These are phyloP conservation scores for Ulmus americana DNA, from an alignment of 331 rosid genomes.

Conservation along the genomic window DNA sequence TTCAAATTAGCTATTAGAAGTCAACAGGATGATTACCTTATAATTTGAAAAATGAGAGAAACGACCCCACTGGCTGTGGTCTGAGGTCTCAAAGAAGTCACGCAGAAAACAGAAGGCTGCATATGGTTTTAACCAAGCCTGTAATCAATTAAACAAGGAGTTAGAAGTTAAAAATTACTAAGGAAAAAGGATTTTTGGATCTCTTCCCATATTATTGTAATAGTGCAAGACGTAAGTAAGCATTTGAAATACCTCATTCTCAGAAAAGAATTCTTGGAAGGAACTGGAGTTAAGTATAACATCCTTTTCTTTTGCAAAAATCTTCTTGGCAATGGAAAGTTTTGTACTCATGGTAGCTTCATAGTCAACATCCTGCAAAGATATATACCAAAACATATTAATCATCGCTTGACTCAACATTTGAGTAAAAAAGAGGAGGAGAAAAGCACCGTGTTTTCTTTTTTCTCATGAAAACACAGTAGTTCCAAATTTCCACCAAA, in stretches of 20 bases:
- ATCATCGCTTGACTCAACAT: not conserved
- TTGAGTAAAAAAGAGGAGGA: too few species aligned
- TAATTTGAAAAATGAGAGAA: constrained; percentile 63
- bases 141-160: constrained; percentile 31
- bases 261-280: constrained; percentile 59
- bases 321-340: constrained; percentile 76
- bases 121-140: constrained; percentile 96
- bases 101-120: constrained; percentile 91
- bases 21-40: constrained; percentile 42
- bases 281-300: constrained; percentile 60
- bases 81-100: constrained; percentile 95
- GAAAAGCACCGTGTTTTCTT: too few species aligned
- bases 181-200: constrained; percentile 1
- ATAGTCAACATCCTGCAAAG: constrained; percentile 75
- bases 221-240: constrained; percentile 5
- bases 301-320: constrained; percentile 66
- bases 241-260: constrained; percentile 61
- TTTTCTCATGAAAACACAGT: too few species aligned
- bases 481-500: too few species aligned
- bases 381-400: constrained; percentile 15
- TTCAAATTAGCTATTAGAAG: constrained; percentile 13
- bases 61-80: constrained; percentile 88
- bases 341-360: constrained; percentile 78
- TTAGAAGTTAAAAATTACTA: constrained; percentile 12
- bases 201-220: constrained; percentile 17